Percentiles rank a stretch among this genome's conserved stretches.
Conservation (phyloP, 1,284 basidiomycete genomes). For the Ustilago shanxiensis region DNA sequence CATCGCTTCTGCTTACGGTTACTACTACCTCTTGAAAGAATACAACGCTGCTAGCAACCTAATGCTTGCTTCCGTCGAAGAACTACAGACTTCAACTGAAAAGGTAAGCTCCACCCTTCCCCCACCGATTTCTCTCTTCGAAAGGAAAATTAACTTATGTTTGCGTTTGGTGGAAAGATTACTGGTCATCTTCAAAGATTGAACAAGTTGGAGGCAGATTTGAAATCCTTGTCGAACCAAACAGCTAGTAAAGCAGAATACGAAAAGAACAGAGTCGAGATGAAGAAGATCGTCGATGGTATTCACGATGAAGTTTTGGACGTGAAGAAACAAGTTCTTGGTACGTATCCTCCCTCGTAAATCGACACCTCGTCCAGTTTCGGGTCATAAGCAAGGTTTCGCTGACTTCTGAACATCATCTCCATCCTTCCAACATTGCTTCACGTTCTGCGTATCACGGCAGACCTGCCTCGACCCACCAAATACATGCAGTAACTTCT, state of each 20-base stretch:
- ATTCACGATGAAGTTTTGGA: constrained; percentile 53
- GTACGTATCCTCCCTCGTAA: constrained; percentile 15
- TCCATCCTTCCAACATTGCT: background rate
- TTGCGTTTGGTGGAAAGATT: constrained; percentile 22
- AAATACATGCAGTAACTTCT: constrained; percentile 53
- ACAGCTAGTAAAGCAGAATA: constrained; percentile 38
- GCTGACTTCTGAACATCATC: background rate
- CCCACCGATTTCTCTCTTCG: background rate
- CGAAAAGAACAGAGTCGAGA: constrained; percentile 37
- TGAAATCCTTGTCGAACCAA: constrained; percentile 40
- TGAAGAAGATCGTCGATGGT: constrained; percentile 55
- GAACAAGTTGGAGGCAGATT: constrained; percentile 53
- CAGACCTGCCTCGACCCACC: constrained; percentile 49
- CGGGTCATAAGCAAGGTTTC: too few relatives aligned
- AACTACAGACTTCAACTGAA: constrained; percentile 84
- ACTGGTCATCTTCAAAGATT: constrained; percentile 44
- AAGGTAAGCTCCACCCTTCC: constrained; percentile 73
- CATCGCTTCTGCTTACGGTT: constrained; percentile 79
- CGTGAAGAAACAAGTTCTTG: constrained; percentile 48
- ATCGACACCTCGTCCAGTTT: background rate
- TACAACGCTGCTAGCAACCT: constrained; percentile 86
- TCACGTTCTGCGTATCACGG: background rate
- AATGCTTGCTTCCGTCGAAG: constrained; percentile 86
- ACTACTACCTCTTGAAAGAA: constrained; percentile 88
- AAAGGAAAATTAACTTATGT: too few relatives aligned